Evolutionary conservation across 1,284 basidiomycete genomes (phyloP).

Genomic region (Xanthoconium separans): DNA sequence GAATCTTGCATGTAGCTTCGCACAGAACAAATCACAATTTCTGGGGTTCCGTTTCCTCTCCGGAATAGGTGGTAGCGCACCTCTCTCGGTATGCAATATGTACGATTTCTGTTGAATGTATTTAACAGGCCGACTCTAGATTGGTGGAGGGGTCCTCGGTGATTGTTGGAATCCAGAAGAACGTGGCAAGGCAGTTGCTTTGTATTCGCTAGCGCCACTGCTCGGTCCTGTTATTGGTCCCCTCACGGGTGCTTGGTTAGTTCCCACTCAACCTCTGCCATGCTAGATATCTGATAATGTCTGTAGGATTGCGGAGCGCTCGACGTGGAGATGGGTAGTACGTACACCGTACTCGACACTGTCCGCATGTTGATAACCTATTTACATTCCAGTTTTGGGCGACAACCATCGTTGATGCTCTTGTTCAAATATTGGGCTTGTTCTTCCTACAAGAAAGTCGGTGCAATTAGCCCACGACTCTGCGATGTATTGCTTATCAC

Average conservation of each 20-base stretch:
- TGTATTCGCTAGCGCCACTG: slow-evolving; percentile 63
- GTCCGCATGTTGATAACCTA: not conserved
- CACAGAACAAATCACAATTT: slow-evolving; percentile 54
- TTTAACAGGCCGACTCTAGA: slow-evolving; percentile 30
- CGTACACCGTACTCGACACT: slow-evolving; percentile 13
- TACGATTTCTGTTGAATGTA: not conserved
- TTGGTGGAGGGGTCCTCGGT: slow-evolving; percentile 67
- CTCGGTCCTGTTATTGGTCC: slow-evolving; percentile 65
- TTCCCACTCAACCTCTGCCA: not conserved
- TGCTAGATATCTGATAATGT: not conserved
- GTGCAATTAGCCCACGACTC: not conserved
- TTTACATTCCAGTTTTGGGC: slow-evolving; percentile 53
- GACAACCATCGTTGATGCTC: slow-evolving; percentile 52
- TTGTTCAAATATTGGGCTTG: slow-evolving; percentile 53
- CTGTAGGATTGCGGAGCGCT: slow-evolving; percentile 51
- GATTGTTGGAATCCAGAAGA: slow-evolving; percentile 73
- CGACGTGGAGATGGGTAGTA: slow-evolving; percentile 68
- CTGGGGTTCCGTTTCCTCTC: slow-evolving; percentile 67
- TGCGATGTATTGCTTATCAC: not conserved
- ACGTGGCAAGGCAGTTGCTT: slow-evolving; percentile 63
- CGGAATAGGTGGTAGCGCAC: slow-evolving; percentile 64
- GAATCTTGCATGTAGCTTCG: slow-evolving; percentile 68
- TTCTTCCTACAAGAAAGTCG: slow-evolving; percentile 65
- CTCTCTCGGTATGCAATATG: slow-evolving; percentile 50
- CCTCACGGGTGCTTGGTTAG: slow-evolving; percentile 58